Evolutionary conservation across 179 eudicot genomes (phyloP).

Genomic region (Beta macrorhiza): DNA sequence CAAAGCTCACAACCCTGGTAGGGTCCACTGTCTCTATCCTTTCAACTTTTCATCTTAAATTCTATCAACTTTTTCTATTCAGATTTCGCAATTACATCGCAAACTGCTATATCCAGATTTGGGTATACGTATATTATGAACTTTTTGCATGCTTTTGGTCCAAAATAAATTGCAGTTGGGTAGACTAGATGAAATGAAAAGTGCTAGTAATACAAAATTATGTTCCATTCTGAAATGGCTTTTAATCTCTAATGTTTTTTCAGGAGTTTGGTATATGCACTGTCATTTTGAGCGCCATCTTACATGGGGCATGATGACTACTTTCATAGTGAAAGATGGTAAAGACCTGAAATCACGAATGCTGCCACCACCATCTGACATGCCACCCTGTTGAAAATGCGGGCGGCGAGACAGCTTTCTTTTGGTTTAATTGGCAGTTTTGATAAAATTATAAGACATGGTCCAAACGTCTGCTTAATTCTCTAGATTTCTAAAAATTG

Average conservation of each 20-base stretch:
- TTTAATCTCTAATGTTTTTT: background rate
- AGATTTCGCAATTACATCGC: background rate
- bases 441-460: background rate
- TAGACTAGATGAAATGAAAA: background rate
- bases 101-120: no score
- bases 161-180: background rate
- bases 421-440: background rate
- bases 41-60: background rate
- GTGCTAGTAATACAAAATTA: background rate
- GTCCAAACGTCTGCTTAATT: background rate
- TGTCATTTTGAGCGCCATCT: conserved; percentile 54
- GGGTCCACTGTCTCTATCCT: background rate
- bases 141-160: background rate
- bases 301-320: conserved; percentile 54
- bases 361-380: conserved; percentile 38
- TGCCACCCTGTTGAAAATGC: conserved; percentile 40
- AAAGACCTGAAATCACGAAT: conserved; percentile 6
- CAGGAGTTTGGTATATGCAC: conserved; percentile 65
- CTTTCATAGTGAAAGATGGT: conserved; percentile 43
- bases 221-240: background rate
- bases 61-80: background rate
- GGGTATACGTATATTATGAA: background rate
- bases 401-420: background rate
- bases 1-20: conserved; percentile 44
- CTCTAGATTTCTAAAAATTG: background rate